Base-by-base conservation (phyloP, 768 basidiomycete genomes). In the Phaffia australis region DNA sequence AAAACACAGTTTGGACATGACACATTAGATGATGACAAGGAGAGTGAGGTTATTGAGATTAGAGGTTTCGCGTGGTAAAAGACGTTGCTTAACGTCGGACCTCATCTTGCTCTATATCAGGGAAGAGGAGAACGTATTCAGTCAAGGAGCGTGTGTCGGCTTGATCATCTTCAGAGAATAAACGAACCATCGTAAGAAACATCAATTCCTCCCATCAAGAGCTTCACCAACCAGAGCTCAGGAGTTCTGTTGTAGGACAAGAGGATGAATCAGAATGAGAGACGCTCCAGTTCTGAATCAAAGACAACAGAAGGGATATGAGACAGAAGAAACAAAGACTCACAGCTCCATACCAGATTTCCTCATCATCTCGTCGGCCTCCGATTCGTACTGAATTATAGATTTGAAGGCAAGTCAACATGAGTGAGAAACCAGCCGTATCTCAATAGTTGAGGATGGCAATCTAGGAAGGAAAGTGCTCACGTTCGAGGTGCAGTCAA, bases 201-300 rank as follows among this genome's bases (percentile, higher is more conserved):
- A 47, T 30, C 46, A 23, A 57, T 48, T 25, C 27, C 46, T 6
- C 72, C 74, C 8, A 75, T 60, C 2, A 76, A 60, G 35, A 77
- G 68, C 73, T 78, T 76, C 69, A 75, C 72, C 23, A 79, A 69
- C 77, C 77, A 78, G 55, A 75, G 63, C 54, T 73, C 72, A 2
- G 76, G 76, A 6, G 72, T 71, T 2, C 77, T 70, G 46, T 75
- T 30, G 46, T 3, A 60, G 21, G 11, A 4, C 25, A 25, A 25
- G 14, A 56, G 27, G 27, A 18, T 4, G 27, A 56, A 7, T 15
- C 27, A 18, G 27, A 56, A 56, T 7, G 29, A 23, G 29, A 9
- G 54, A 56, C 14, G 6, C n/a, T 19, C 18, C 2, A 25, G 4
- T 29, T 25, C 14, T 15, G 27, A 29, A 29, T n/a, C 18, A 48